These are phyloP conservation scores for Amyloporia xantha DNA, from an alignment of 768 basidiomycete genomes.

Conservation along the genomic window DNA sequence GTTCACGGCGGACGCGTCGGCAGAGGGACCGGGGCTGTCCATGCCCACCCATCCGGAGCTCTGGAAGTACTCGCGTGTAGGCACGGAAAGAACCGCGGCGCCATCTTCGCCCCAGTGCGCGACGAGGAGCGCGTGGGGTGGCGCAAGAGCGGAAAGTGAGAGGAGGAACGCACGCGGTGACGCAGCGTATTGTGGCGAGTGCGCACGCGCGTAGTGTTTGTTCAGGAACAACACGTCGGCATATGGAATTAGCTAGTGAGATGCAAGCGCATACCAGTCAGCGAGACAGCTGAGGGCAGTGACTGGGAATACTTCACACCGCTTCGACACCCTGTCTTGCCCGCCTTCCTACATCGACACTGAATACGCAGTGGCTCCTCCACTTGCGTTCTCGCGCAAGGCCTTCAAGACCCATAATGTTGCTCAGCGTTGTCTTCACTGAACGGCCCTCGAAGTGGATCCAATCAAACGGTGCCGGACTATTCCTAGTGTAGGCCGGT, in stretches of 20 bases:
- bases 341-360: slow-evolving; percentile 69
- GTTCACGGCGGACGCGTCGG: slow-evolving; percentile 12
- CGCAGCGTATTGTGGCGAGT: slow-evolving; percentile 49
- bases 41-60: slow-evolving; percentile 71
- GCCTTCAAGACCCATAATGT: slow-evolving; percentile 74
- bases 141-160: slow-evolving; percentile 58
- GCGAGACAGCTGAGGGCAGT: neutral
- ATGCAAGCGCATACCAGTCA: neutral
- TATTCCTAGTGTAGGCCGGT: slow-evolving; percentile 33
- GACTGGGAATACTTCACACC: slow-evolving; percentile 37
- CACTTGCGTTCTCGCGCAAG: slow-evolving; percentile 79
- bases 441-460: slow-evolving; percentile 80
- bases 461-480: slow-evolving; percentile 81
- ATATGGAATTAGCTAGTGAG: slow-evolving; percentile 64
- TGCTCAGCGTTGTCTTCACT: slow-evolving; percentile 71
- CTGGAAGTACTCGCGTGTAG: slow-evolving; percentile 83
- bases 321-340: slow-evolving; percentile 74
- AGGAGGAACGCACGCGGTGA: slow-evolving; percentile 74
- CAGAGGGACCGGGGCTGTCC: slow-evolving; percentile 16
- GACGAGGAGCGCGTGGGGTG: slow-evolving; percentile 73
- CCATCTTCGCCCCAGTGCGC: slow-evolving; percentile 78
- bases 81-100: slow-evolving; percentile 73
- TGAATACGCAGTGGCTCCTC: slow-evolving; percentile 77
- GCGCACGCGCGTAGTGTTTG: slow-evolving; percentile 61
- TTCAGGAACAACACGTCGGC: slow-evolving; percentile 80